Conservation (phyloP, 2,329 filamentous ascomycete genomes). For the Stachybotrys chlorohalonatus region DNA sequence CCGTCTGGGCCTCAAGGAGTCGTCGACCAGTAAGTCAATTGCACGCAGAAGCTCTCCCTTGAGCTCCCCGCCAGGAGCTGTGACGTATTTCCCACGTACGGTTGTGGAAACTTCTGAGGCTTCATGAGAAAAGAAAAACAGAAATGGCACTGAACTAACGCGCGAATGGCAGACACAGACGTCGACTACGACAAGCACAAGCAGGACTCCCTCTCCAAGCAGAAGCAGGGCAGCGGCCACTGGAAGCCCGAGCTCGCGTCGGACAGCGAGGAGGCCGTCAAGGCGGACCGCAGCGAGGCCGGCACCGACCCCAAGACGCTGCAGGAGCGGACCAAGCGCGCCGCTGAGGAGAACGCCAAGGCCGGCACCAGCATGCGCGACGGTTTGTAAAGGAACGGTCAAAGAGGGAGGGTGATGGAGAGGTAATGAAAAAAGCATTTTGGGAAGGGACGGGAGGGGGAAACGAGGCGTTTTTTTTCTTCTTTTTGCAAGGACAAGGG, state of each 20-base stretch:
- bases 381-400: constrained; percentile 20
- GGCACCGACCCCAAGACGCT: constrained; percentile 32
- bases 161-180: constrained; percentile 19
- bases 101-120: too few species aligned
- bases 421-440: background rate
- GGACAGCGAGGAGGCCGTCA: constrained; percentile 70
- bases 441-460: background rate
- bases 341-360: constrained; percentile 37
- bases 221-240: constrained; percentile 58
- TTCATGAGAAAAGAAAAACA: background rate
- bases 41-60: background rate
- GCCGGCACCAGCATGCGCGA: constrained; percentile 39
- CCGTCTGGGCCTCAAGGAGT: constrained; percentile 25
- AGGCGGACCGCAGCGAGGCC: constrained; percentile 46
- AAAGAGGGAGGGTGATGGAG: background rate
- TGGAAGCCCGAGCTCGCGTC: constrained; percentile 74
- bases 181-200: constrained; percentile 48
- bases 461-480: background rate
- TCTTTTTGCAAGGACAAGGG: too few species aligned
- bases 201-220: constrained; percentile 53
- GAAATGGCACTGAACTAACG: too few species aligned
- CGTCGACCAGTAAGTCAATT: constrained; percentile 20
- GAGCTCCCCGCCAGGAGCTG: background rate
- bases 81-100: too few species aligned
- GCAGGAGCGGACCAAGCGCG: constrained; percentile 50